Conservation (phyloP, 2,329 filamentous ascomycete species). For the Fusarium temperatum region DNA sequence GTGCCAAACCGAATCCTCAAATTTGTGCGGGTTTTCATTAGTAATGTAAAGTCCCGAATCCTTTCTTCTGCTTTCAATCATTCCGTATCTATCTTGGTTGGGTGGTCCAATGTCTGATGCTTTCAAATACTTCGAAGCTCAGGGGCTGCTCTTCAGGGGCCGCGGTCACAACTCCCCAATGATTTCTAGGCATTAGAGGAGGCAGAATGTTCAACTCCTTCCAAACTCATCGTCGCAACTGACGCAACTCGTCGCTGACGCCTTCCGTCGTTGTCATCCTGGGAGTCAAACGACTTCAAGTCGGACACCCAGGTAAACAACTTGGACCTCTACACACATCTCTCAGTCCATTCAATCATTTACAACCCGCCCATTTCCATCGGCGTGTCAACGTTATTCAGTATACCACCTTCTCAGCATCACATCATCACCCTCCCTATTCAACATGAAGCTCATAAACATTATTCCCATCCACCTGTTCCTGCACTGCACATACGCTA, state of each 20-base stretch:
- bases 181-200: background rate
- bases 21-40: too few species aligned
- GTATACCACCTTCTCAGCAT: background rate
- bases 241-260: background rate
- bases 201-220: background rate
- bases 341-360: background rate
- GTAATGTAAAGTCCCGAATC: too few species aligned
- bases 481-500: background rate
- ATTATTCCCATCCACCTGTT: background rate
- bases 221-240: background rate
- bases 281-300: background rate
- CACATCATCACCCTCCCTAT: background rate
- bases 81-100: background rate
- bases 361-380: background rate
- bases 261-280: background rate
- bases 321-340: background rate
- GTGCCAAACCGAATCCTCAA: background rate
- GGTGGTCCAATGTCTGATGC: background rate
- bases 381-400: background rate
- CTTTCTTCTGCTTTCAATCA: background rate
- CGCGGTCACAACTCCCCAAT: background rate
- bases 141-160: background rate
- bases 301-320: background rate
- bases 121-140: background rate
- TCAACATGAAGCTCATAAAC: background rate